These are phyloP conservation scores for Podila clonocystis DNA, from an alignment of 192 early-diverging fungal genomes.

Conservation along the genomic window DNA sequence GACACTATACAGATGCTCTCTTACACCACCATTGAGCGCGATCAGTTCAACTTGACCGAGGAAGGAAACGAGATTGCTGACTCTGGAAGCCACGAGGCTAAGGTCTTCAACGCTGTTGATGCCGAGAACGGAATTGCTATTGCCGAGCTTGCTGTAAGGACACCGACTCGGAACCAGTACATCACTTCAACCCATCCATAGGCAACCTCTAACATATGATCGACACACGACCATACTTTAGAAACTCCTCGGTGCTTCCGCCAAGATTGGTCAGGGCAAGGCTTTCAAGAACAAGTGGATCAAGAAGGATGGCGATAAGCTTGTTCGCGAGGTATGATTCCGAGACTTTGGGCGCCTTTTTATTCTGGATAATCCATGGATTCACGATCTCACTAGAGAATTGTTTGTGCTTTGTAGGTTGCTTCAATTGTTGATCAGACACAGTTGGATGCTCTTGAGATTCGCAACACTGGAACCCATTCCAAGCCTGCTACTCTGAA, in stretches of 20 bases:
- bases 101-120: conserved; percentile 90
- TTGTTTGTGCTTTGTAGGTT: conserved; percentile 50
- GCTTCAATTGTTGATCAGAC: conserved; percentile 88
- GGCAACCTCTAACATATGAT: not conserved
- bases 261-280: conserved; percentile 93
- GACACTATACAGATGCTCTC: conserved; percentile 72
- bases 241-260: conserved; percentile 73
- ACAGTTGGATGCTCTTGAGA: conserved; percentile 73
- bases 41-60: conserved; percentile 85
- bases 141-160: conserved; percentile 79
- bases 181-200: not conserved
- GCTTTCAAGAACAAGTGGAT: conserved; percentile 99
- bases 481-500: conserved; percentile 72
- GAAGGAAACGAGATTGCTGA: conserved; percentile 90
- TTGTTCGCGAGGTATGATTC: conserved; percentile 67
- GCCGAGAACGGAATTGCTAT: conserved; percentile 83
- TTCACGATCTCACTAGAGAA: not conserved
- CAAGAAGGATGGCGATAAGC: conserved; percentile 77
- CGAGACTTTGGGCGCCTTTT: too few relatives aligned
- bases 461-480: conserved; percentile 72
- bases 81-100: conserved; percentile 92
- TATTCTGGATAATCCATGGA: too few relatives aligned
- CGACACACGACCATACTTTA: conserved; percentile 4
- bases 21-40: conserved; percentile 80
- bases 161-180: not conserved